These are phyloP conservation scores for Penicillium egyptiacum DNA, from an alignment of 495 filamentous ascomycete species.

Conservation along the genomic window DNA sequence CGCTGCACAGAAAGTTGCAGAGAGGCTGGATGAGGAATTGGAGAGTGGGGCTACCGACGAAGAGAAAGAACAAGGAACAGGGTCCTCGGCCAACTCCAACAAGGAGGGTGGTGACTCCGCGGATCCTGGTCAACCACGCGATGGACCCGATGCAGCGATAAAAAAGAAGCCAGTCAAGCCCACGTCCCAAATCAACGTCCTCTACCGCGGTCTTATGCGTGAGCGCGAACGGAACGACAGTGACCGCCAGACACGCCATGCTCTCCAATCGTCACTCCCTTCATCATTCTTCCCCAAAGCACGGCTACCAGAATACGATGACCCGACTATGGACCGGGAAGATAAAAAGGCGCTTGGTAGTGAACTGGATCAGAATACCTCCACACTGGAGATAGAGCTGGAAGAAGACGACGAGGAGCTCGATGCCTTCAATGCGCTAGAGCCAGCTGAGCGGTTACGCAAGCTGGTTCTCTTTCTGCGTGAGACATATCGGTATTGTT, in stretches of 20 bases:
- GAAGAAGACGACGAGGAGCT: constrained; percentile 85
- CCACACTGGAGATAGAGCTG: constrained; percentile 61
- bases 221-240: constrained; percentile 69
- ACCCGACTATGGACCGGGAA: constrained; percentile 54
- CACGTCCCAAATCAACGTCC: constrained; percentile 65
- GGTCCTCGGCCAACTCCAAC: neutral
- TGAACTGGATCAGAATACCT: constrained; percentile 38
- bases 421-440: constrained; percentile 75
- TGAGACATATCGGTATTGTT: constrained; percentile 77
- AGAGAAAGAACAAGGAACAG: constrained; percentile 23
- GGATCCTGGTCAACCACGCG: neutral
- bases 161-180: constrained; percentile 44
- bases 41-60: constrained; percentile 20
- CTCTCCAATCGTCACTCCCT: constrained; percentile 64
- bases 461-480: constrained; percentile 68
- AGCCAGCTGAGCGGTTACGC: constrained; percentile 60
- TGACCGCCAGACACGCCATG: constrained; percentile 63
- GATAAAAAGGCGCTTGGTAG: constrained; percentile 56
- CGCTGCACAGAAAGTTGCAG: constrained; percentile 80
- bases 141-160: constrained; percentile 10
- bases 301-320: constrained; percentile 52
- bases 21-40: constrained; percentile 63
- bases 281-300: constrained; percentile 46
- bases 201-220: constrained; percentile 74
- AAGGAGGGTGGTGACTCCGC: neutral